Base-by-base conservation (phyloP, 73 alveolate genomes). In the Tetrahymena malaccensis region DNA sequence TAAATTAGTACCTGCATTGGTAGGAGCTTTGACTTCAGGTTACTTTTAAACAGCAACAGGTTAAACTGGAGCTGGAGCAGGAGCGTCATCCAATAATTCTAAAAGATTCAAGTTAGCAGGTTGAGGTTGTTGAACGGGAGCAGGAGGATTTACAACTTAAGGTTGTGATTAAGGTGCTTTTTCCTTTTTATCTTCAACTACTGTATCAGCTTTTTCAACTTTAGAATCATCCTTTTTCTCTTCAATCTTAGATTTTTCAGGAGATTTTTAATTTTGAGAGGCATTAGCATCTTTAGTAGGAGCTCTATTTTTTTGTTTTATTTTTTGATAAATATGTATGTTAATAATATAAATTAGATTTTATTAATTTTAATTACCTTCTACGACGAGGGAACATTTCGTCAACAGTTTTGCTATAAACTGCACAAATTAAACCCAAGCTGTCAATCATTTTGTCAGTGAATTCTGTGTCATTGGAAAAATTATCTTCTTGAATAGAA, bases 341-440 rank as follows among this genome's bases (percentile, higher is more conserved):
- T n/a, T n/a, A 50, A 50, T 19, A 50, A 13, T 15, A 21, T 50
- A 13, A 50, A 19, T 15, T 50, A 50, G 5, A 19, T 50, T 15
- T 19, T 5, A 50, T 21, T 5, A 10, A 19, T 50, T 50, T 50
- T 27, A 70, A 25, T 70, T n/a, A 70, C 89, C 89, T 70, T 70
- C 89, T 70, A 70, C 89, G 89, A 70, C 89, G 89, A 70, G 89
- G 89, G 89, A 70, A 70, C 89, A 70, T 70, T 70, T 70, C 89
- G 3, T 70, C 89, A 70, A 70, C 89, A 70, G 89, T 70, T 12
- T 70, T 70, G 17, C 89, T 70, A 22, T 70, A 70, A 70, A 70
- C 89, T n/a, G 89, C 89, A 70, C 89, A 70, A 70, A 70, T 70
- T 70, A 70, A 70, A 70, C 89, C 89, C 89, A 70, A 70, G 12